Percentiles rank a stretch among this genome's conserved stretches.
phyloP scores from a whole-genome alignment of 1,284 basidiomycete genomes.

The Ceratobasidium sp. region DNA sequence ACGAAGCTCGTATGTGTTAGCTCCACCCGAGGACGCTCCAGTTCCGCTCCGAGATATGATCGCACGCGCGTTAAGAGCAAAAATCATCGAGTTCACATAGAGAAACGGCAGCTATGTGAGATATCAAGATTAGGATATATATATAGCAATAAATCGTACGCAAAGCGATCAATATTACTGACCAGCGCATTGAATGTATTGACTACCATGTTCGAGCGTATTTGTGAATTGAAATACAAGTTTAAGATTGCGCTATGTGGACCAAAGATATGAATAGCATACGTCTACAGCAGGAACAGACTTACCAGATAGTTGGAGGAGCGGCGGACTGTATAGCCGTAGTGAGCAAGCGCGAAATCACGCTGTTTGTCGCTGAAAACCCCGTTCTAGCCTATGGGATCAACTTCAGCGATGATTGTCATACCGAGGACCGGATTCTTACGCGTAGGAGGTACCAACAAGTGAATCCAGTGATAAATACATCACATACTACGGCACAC shows the following conservation, averaged over 20 bases:
- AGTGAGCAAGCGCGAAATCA: slow-evolving; percentile 18
- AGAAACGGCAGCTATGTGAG: slow-evolving; percentile 30
- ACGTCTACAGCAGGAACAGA: too few species aligned
- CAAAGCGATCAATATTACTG: neutral
- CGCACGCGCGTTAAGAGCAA: slow-evolving; percentile 30
- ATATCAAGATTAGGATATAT: too few species aligned
- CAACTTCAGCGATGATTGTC: neutral
- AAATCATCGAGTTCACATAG: slow-evolving; percentile 36
- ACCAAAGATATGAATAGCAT: too few species aligned
- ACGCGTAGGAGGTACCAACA: slow-evolving; percentile 36
- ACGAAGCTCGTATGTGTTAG: slow-evolving; percentile 28
- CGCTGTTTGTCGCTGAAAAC: slow-evolving; percentile 33
- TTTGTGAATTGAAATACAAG: slow-evolving; percentile 20
- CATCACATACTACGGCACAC: slow-evolving; percentile 33
- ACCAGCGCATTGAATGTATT: slow-evolving; percentile 40
- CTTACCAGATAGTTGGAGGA: slow-evolving; percentile 40
- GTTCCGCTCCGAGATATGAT: slow-evolving; percentile 20
- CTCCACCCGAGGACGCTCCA: slow-evolving; percentile 12
- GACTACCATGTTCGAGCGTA: slow-evolving; percentile 8
- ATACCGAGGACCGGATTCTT: neutral
- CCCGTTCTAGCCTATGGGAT: slow-evolving; percentile 30
- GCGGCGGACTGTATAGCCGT: slow-evolving; percentile 35
- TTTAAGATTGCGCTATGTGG: slow-evolving; percentile 26
- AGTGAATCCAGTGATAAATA: slow-evolving; percentile 32
- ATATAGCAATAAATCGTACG: too few species aligned